These are phyloP conservation scores for Botryotinia globosa DNA, from an alignment of 2,329 filamentous ascomycete genomes.

Conservation along the genomic window DNA sequence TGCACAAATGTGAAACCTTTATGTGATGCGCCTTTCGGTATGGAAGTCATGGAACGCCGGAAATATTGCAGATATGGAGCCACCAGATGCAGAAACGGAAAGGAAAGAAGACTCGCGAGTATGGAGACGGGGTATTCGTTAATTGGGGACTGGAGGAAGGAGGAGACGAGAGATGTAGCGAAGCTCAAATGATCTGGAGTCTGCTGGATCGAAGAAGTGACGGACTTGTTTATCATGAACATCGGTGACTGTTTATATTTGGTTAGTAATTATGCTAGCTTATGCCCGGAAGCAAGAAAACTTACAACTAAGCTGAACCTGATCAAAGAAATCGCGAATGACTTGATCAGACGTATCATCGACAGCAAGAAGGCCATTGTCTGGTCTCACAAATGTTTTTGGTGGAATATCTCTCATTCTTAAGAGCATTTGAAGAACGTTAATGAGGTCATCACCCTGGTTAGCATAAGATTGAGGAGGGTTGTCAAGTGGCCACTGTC, in stretches of 20 bases:
- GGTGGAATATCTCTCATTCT: conserved; percentile 59
- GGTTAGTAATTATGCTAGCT: conserved; percentile 20
- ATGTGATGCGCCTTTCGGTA: not conserved
- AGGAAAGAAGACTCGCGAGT: not conserved
- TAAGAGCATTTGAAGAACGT: conserved; percentile 59
- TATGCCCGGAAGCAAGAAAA: conserved; percentile 22
- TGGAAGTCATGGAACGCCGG: conserved; percentile 12
- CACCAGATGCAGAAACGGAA: conserved; percentile 7
- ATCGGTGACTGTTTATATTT: conserved; percentile 28
- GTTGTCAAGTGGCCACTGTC: conserved; percentile 59
- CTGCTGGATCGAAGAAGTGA: conserved; percentile 32
- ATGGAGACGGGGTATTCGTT: not conserved
- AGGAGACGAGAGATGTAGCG: conserved; percentile 50
- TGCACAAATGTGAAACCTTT: conserved; percentile 8
- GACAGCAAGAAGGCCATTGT: conserved; percentile 45
- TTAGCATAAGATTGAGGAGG: conserved; percentile 55
- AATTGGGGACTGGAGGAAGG: conserved; percentile 32
- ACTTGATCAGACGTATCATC: conserved; percentile 39
- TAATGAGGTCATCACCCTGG: conserved; percentile 58
- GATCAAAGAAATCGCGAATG: conserved; percentile 53
- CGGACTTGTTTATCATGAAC: conserved; percentile 37
- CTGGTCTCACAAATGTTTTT: conserved; percentile 44
- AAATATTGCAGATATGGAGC: conserved; percentile 4
- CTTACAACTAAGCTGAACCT: conserved; percentile 57
- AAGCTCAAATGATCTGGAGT: conserved; percentile 51